A percentile compares a stretch with the other conserved stretches of the same genome.
Conservation (phyloP, 2,329 filamentous ascomycete genomes). For the Penicillium freii region DNA sequence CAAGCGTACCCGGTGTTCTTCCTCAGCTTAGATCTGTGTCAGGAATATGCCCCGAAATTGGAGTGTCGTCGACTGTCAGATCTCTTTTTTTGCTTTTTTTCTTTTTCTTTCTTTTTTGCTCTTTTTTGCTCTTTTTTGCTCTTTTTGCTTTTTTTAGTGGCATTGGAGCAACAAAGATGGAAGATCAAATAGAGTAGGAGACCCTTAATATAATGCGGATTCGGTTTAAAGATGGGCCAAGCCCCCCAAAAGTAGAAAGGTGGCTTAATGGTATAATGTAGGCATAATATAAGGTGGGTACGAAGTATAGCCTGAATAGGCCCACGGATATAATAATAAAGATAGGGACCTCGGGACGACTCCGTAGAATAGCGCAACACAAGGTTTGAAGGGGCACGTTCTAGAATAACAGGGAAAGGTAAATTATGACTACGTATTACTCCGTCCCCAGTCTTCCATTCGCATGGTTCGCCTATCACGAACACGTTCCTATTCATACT, state of each 20-base stretch:
- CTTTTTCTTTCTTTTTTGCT: too few species aligned
- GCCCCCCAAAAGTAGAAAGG: background rate
- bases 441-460: background rate
- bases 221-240: background rate
- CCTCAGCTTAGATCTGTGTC: slow-evolving; percentile 2
- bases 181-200: background rate
- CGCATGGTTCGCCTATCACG: background rate
- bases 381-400: background rate
- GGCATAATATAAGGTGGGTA: too few species aligned
- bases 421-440: background rate
- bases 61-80: background rate
- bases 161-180: background rate
- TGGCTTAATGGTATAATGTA: background rate
- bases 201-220: too few species aligned
- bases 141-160: background rate
- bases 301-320: too few species aligned
- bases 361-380: background rate
- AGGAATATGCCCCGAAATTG: slow-evolving; percentile 8
- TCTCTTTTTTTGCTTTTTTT: background rate
- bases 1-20: slow-evolving; percentile 2
- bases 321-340: too few species aligned
- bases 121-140: background rate
- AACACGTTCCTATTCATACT: background rate
- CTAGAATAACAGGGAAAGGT: background rate
- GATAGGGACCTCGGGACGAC: too few species aligned